phyloP scores from a whole-genome alignment of 257 asterid genomes.

The Cinchona pubescens region DNA sequence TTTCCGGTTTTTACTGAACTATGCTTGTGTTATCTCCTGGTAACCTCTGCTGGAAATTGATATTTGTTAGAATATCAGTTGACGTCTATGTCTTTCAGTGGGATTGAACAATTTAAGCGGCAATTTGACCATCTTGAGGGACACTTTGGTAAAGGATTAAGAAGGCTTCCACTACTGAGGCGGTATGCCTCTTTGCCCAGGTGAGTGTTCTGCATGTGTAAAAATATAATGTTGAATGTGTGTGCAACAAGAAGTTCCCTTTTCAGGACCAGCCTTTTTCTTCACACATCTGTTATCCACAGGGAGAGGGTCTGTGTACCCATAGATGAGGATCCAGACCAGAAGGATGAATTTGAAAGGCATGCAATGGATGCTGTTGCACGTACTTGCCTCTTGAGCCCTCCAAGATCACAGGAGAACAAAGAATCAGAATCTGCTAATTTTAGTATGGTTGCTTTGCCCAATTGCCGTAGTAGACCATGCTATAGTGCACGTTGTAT shows the following conservation, averaged over 20 bases:
- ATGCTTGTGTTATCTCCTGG: neutral
- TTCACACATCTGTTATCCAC: conserved; percentile 20
- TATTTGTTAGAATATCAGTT: neutral
- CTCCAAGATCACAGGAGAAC: conserved; percentile 40
- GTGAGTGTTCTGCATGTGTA: conserved; percentile 30
- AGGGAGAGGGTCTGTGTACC: conserved; percentile 86
- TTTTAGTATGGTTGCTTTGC: conserved; percentile 33
- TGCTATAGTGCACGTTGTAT: conserved; percentile 78
- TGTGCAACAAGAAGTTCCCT: neutral
- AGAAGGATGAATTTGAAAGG: conserved; percentile 38
- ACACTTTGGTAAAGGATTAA: conserved; percentile 52
- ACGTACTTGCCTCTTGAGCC: conserved; percentile 54
- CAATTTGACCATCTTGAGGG: conserved; percentile 85
- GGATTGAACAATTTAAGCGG: conserved; percentile 85
- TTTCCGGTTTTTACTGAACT: neutral
- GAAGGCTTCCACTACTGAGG: conserved; percentile 58
- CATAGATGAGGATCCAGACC: conserved; percentile 54
- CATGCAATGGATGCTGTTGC: conserved; percentile 44
- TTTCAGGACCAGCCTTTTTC: neutral
- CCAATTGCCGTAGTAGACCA: conserved; percentile 44
- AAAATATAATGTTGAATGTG: neutral
- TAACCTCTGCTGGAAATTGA: neutral
- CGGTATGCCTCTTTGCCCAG: conserved; percentile 92
- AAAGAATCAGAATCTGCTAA: conserved; percentile 39
- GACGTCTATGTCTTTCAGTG: conserved; percentile 41